These are phyloP conservation scores for Cyclotella distinguenda DNA, from an alignment of 108 stramenopile genomes.

Conservation along the genomic window DNA sequence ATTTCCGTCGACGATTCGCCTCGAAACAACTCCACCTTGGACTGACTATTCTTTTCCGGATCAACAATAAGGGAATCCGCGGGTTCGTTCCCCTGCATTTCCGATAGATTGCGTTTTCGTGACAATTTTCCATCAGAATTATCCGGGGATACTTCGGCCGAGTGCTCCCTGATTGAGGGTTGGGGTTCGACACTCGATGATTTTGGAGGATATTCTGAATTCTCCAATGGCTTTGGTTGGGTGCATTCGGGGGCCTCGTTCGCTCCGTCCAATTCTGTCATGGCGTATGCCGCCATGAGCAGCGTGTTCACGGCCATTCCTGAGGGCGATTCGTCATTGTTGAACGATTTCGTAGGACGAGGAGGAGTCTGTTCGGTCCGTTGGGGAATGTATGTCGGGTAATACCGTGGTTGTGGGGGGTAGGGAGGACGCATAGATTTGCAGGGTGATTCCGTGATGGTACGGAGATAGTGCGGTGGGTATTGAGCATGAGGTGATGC, in stretches of 20 bases:
- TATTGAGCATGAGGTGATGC: constrained; percentile 11
- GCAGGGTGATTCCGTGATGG: constrained; percentile 13
- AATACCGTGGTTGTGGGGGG: constrained; percentile 6
- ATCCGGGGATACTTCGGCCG: constrained; percentile 23
- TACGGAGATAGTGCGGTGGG: not conserved
- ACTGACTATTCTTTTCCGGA: not conserved
- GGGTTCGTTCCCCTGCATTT: constrained; percentile 9
- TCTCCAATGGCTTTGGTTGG: not conserved
- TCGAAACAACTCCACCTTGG: constrained; percentile 18
- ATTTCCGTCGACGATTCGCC: not conserved
- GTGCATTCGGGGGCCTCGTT: too few relatives aligned
- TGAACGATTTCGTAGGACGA: not conserved
- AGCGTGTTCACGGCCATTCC: constrained; percentile 34
- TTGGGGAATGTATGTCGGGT: constrained; percentile 1
- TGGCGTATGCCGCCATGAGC: constrained; percentile 33
- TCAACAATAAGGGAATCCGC: not conserved
- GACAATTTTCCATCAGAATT: not conserved
- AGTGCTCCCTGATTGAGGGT: not conserved
- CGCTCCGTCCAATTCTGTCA: constrained; percentile 17
- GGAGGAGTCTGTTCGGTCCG: constrained; percentile 8
- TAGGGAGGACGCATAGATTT: constrained; percentile 1
- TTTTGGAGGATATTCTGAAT: not conserved
- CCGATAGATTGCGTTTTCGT: constrained; percentile 9
- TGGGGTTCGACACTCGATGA: not conserved
- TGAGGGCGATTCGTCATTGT: constrained; percentile 23